A percentile compares a stretch with the other conserved stretches of the same genome.
These are phyloP conservation scores for Allomyces macrogynus DNA, from an alignment of 192 early-diverging fungal species.

Conservation along the genomic window DNA sequence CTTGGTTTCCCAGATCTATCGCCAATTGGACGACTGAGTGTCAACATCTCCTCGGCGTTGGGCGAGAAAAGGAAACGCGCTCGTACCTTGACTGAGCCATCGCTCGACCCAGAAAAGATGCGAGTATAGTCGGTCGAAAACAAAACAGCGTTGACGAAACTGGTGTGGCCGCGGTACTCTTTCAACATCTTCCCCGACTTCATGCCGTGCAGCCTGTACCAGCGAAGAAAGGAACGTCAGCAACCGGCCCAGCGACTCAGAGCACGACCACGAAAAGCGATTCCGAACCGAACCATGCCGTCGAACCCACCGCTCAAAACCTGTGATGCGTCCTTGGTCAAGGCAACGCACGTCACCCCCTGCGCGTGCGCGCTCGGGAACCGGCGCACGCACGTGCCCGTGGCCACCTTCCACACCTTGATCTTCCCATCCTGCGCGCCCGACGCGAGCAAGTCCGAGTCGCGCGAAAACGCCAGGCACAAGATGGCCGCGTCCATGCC, in stretches of 20 bases:
- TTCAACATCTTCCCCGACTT: slow-evolving; percentile 82
- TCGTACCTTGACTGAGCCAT: slow-evolving; percentile 64
- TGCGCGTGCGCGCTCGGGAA: slow-evolving; percentile 67
- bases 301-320: slow-evolving; percentile 68
- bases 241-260: slow-evolving; percentile 3
- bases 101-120: slow-evolving; percentile 61
- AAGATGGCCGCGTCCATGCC: slow-evolving; percentile 73
- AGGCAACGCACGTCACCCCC: slow-evolving; percentile 57
- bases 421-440: slow-evolving; percentile 71
- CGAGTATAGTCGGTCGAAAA: slow-evolving; percentile 49
- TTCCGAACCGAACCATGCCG: slow-evolving; percentile 34
- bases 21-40: neutral
- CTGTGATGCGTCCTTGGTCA: slow-evolving; percentile 57
- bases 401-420: slow-evolving; percentile 65
- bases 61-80: neutral
- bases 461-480: slow-evolving; percentile 50
- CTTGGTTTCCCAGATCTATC: slow-evolving; percentile 75
- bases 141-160: slow-evolving; percentile 59
- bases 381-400: slow-evolving; percentile 46
- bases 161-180: slow-evolving; percentile 79
- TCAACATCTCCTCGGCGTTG: neutral
- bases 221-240: neutral
- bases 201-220: slow-evolving; percentile 58
- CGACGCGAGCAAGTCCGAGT: slow-evolving; percentile 61
- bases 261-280: neutral